Evolutionary conservation across 202 grass and related monocot species (phyloP).

Genomic region (Saccharum hybrid): DNA sequence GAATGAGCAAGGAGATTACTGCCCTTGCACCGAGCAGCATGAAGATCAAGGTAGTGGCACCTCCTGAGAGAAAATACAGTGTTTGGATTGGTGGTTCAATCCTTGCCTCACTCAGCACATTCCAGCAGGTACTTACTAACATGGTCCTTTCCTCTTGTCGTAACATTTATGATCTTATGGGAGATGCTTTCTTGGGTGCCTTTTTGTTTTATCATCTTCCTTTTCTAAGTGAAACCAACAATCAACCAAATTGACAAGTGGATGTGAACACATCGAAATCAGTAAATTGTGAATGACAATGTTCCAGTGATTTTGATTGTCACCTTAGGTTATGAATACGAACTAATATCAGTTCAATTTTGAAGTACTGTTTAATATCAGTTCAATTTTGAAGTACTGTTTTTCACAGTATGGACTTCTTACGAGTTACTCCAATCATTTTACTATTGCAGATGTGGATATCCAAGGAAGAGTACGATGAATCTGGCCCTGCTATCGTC

Average conservation of each 20-base stretch:
- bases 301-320: not conserved
- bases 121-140: constrained; percentile 68
- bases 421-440: not conserved
- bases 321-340: not conserved
- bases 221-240: not conserved
- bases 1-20: constrained; percentile 86
- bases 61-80: constrained; percentile 77
- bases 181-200: not conserved
- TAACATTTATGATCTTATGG: not conserved
- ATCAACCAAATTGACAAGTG: constrained; percentile 1
- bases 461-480: constrained; percentile 77
- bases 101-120: constrained; percentile 77
- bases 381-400: not conserved
- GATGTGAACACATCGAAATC: not conserved
- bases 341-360: not conserved
- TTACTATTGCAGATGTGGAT: constrained; percentile 71
- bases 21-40: constrained; percentile 74
- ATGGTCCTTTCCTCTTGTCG: not conserved
- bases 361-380: not conserved
- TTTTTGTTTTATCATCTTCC: not conserved
- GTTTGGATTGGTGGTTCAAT: constrained; percentile 83
- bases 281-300: not conserved
- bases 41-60: constrained; percentile 84
- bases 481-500: constrained; percentile 72
- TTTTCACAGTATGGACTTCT: not conserved